Percentiles rank a stretch among this genome's conserved stretches.
Evolutionary conservation across 2,329 filamentous ascomycete species (phyloP).

Genomic region (Scedosporium apiospermum): DNA sequence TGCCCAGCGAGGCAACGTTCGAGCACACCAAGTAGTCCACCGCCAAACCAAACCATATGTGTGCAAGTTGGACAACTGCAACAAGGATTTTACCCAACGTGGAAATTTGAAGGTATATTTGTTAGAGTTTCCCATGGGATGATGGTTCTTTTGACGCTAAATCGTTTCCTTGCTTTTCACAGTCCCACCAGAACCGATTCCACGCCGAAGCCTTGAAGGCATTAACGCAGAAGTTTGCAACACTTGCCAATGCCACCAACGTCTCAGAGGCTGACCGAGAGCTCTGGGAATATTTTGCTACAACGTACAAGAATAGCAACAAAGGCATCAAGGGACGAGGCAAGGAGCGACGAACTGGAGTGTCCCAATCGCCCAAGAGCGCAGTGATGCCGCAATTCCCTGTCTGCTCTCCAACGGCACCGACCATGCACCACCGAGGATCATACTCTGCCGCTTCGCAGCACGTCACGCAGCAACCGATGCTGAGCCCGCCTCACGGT

Average conservation of each 20-base stretch:
- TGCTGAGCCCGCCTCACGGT: not conserved
- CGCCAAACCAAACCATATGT: conserved; percentile 66
- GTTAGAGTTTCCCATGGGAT: not conserved
- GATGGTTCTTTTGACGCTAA: not conserved
- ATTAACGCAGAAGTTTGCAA: conserved; percentile 62
- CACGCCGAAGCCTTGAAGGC: conserved; percentile 64
- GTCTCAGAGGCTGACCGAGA: conserved; percentile 63
- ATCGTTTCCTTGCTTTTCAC: not conserved
- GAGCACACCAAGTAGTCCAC: conserved; percentile 76
- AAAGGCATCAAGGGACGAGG: conserved; percentile 96
- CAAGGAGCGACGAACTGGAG: conserved; percentile 60
- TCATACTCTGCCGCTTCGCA: not conserved
- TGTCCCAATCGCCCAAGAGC: conserved; percentile 13
- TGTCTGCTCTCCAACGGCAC: not conserved
- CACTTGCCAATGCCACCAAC: conserved; percentile 47
- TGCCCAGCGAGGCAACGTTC: conserved; percentile 76
- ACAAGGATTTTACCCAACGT: conserved; percentile 80
- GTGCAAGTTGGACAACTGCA: conserved; percentile 74
- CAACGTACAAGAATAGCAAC: conserved; percentile 95
- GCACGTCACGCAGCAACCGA: not conserved
- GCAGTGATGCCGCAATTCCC: conserved; percentile 5
- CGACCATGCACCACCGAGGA: not conserved
- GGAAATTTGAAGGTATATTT: conserved; percentile 75
- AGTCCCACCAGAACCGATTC: conserved; percentile 93
- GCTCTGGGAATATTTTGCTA: conserved; percentile 74